Base-by-base conservation (phyloP, 768 basidiomycete genomes). In the Clathrus columnatus region DNA sequence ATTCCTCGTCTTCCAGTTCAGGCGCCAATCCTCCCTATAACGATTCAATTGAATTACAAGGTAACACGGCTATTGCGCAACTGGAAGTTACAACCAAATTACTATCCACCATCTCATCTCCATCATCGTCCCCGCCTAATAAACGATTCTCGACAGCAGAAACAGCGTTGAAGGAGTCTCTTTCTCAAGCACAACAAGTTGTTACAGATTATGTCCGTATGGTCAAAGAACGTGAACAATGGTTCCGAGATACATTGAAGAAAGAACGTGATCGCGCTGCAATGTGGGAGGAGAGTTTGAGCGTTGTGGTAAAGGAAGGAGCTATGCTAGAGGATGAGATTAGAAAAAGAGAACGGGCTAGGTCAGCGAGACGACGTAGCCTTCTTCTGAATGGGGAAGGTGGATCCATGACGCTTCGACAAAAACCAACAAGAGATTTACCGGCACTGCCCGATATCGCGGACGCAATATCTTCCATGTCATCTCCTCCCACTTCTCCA, bases 251-350 rank as follows among this genome's bases (percentile, higher is more conserved):
- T 27, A 78, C 82, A 61, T 71, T 92, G 8, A 77, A 77, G 59
- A 77, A 79, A 23, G 87, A 91, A 64, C 73, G 76, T 48, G 73
- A 77, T 61, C 73, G 83, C 23, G 82, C 83, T 63, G 71, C 65
- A 10, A 73, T 92, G 24, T 97, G 94, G 94, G 93, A 95, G 69
- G 85, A 91, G 70, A 94, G 88, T 66, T 68, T 97, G 63, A 82
- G 85, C 53, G 80, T 82, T 1, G 91, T 94, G 7, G 92, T 93
- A 0, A 75, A 78, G 54, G 90, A 95, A 66, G 91, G 92, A 16
- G 90, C 91, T 63, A 76, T 74, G 8, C 75, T 94, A 20, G 94
- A 98, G 72, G 71, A 72, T 56, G 91, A 95, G 68, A 73, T 98
- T 54, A 75, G 81, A 58, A 74, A 70, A 44, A 68, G 68, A 1